Evolutionary conservation across 257 asterid genomes (phyloP).

Genomic region (Gentiana straminea): DNA sequence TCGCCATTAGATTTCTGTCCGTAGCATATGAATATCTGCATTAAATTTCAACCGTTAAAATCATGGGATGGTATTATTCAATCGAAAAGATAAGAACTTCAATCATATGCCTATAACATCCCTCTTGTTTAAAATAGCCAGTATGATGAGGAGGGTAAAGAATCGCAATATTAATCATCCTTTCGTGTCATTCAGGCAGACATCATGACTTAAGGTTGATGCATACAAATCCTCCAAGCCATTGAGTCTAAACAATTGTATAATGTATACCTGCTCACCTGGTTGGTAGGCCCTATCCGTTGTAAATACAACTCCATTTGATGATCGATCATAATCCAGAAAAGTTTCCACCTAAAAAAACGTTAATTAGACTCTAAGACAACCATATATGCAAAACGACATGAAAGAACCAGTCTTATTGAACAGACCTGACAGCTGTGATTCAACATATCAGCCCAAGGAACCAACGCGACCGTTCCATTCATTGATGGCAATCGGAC

Average conservation of each 20-base stretch:
- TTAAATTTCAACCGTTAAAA: conserved; percentile 8
- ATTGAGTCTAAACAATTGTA: conserved; percentile 2
- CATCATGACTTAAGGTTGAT: background rate
- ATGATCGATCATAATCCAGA: conserved; percentile 82
- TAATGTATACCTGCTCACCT: conserved; percentile 94
- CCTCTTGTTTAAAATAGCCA: background rate
- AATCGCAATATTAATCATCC: background rate
- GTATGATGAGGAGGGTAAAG: background rate
- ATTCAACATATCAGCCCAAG: conserved; percentile 98
- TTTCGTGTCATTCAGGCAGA: background rate
- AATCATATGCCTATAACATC: background rate
- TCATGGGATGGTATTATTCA: background rate
- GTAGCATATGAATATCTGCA: conserved; percentile 89
- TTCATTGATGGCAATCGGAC: conserved; percentile 85
- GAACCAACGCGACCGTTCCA: conserved; percentile 89
- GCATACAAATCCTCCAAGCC: background rate
- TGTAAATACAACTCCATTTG: conserved; percentile 79
- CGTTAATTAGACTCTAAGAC: conserved; percentile 12
- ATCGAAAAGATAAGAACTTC: background rate
- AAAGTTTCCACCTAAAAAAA: conserved; percentile 63
- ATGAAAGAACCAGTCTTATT: conserved; percentile 6
- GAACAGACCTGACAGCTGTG: conserved; percentile 70
- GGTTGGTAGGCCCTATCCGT: conserved; percentile 91
- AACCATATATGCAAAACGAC: conserved; percentile 9
- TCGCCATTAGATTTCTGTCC: conserved; percentile 91